A percentile compares a stretch with the other conserved stretches of the same genome.
These are phyloP conservation scores for Brachypodium distachyon DNA, from an alignment of 202 grass and related monocot species.

Conservation along the genomic window DNA sequence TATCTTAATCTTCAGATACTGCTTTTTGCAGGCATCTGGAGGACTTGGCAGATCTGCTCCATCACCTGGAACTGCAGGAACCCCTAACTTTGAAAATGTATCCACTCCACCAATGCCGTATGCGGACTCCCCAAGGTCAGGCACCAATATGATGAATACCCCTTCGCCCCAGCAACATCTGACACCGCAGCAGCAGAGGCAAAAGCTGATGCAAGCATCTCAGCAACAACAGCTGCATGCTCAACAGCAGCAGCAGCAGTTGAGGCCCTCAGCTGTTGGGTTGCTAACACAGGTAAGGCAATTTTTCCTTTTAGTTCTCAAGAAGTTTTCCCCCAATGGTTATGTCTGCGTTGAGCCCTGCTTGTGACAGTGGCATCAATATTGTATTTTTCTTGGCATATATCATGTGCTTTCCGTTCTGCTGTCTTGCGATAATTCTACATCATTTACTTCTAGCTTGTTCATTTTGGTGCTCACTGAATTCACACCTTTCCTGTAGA, in stretches of 20 bases:
- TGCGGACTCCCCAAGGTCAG: constrained; percentile 79
- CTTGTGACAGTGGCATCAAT: not conserved
- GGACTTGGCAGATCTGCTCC: constrained; percentile 63
- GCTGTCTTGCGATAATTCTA: not conserved
- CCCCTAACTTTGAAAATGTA: constrained; percentile 71
- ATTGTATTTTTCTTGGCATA: not conserved
- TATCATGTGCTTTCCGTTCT: not conserved
- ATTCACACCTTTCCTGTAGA: constrained; percentile 39
- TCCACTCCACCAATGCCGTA: constrained; percentile 87
- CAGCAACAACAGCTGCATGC: constrained; percentile 70
- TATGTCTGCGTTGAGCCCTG: not conserved
- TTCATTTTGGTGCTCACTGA: constrained; percentile 10
- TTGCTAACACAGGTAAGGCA: constrained; percentile 51
- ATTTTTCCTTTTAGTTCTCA: not conserved
- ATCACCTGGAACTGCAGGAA: constrained; percentile 59
- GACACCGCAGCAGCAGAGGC: constrained; percentile 66
- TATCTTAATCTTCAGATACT: constrained; percentile 16
- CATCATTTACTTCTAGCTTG: not conserved
- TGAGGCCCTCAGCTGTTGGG: constrained; percentile 57
- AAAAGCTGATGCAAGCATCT: constrained; percentile 71
- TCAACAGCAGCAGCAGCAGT: constrained; percentile 37
- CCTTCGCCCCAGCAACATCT: constrained; percentile 82
- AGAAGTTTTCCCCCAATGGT: not conserved
- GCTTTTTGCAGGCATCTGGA: constrained; percentile 52
- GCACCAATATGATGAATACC: constrained; percentile 76